Conservation (phyloP, 495 filamentous ascomycete species). For the Letharia columbiana region DNA sequence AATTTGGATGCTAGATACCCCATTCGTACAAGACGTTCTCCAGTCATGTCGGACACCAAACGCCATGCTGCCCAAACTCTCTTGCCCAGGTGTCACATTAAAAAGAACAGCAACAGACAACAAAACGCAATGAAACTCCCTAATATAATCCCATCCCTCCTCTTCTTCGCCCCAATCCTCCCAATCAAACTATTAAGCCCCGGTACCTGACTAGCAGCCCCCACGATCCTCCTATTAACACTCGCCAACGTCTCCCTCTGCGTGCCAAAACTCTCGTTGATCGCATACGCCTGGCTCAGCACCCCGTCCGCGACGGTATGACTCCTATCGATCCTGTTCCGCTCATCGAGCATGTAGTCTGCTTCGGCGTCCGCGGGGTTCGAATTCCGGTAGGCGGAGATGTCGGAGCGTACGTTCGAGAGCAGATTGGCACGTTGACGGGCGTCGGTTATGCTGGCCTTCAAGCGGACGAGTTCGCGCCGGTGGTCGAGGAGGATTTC, state of each 20-base stretch:
- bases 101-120: conserved; percentile 76
- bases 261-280: conserved; percentile 80
- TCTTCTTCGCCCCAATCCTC: conserved; percentile 90
- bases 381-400: conserved; percentile 71
- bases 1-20: conserved; percentile 8
- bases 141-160: conserved; percentile 89
- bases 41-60: conserved; percentile 10
- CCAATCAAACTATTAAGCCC: conserved; percentile 89
- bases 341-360: conserved; percentile 95
- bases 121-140: conserved; percentile 85
- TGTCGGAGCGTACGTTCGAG: conserved; percentile 82
- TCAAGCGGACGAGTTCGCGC: conserved; percentile 68
- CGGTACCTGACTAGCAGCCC: conserved; percentile 80
- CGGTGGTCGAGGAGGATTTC: conserved; percentile 83
- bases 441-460: conserved; percentile 55
- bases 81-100: conserved; percentile 45
- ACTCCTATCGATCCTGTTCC: conserved; percentile 72
- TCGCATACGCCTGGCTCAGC: conserved; percentile 91
- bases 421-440: conserved; percentile 89
- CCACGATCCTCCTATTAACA: conserved; percentile 81
- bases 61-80: conserved; percentile 3
- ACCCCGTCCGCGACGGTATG: conserved; percentile 84
- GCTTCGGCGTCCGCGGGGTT: conserved; percentile 78
- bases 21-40: conserved; percentile 1
- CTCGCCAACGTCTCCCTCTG: conserved; percentile 80